Evolutionary conservation across 352 stramenopile species (phyloP), one percentile per base, ranked within the genome.

Genomic region (Blastocystis sp.): DNA sequence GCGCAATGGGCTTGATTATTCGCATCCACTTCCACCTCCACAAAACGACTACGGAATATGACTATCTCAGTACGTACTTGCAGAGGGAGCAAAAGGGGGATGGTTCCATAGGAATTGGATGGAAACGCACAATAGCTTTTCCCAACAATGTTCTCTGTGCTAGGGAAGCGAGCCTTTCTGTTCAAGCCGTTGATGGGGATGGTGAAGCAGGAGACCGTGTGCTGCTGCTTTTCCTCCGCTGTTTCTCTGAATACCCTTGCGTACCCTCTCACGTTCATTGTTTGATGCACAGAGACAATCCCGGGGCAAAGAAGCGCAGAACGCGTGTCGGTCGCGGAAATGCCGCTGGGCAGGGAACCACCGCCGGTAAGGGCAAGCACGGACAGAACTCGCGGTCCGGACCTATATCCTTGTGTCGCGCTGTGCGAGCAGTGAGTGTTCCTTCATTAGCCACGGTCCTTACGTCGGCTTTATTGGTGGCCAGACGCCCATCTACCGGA

Each of bases 381-480:
- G 78, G 78, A 52, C 78, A 88, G 67, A 79, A 79, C 41, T 74
- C 78, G 19, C 43, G 78, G 28, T 88, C 78, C 2, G 78, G 78
- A 77, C 64, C 64, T 34, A 88, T 88, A 88, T 88, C 78, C 78
- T 88, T 62, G 28, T 34, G n/a, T 77, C 28, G 28, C 19, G 17
- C 77, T 34, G 2, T 52, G 28, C n/a, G 2, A 10, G 7, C 52
- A 21, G 34, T 2, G 10, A 4, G 52, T 9, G 21, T n/a, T 56
- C 65, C 67, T 78, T 88, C 40, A 88, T 56, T 28, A n/a, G 17
- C 11, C 23, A 88, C 78, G 67, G 78, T 62, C 64, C 67, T 34
- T 79, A 79, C 19, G 1, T 79, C 7, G 78, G 78, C 62, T 88
- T 88, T 61, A 67, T 79, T 11, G 78, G 78, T 40, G 78, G 78